Evolutionary conservation across 331 rosid genomes (phyloP).

Genomic region (Cydonia oblonga): DNA sequence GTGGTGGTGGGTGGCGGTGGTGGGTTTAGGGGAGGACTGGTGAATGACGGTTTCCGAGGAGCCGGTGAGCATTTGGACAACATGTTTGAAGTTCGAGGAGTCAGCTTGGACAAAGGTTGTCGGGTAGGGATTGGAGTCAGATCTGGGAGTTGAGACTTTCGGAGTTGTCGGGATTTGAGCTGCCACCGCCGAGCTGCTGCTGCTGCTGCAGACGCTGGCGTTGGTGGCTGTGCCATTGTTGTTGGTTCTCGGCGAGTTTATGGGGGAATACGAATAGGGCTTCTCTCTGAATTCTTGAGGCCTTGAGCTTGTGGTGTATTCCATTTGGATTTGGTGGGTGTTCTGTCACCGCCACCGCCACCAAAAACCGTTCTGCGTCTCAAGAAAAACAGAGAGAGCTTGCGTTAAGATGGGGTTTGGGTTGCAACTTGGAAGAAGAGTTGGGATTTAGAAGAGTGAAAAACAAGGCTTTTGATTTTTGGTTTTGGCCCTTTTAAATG

Average conservation of each 20-base stretch:
- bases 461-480: constrained; percentile 35
- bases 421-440: not conserved
- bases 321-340: constrained; percentile 37
- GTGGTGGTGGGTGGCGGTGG: constrained; percentile 7
- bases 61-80: constrained; percentile 96
- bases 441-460: constrained; percentile 31
- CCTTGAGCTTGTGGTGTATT: constrained; percentile 11
- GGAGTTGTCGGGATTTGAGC: constrained; percentile 51
- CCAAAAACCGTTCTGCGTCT: not conserved
- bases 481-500: not conserved
- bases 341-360: not conserved
- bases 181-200: constrained; percentile 22
- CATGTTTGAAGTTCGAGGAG: constrained; percentile 82
- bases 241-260: constrained; percentile 64
- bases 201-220: constrained; percentile 25
- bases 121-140: constrained; percentile 83
- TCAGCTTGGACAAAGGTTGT: constrained; percentile 97
- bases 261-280: constrained; percentile 35
- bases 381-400: not conserved
- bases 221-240: constrained; percentile 23
- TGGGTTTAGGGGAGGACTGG: constrained; percentile 9
- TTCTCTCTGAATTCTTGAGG: constrained; percentile 43
- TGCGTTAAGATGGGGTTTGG: constrained; percentile 10
- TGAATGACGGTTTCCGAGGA: constrained; percentile 43
- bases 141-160: constrained; percentile 65